A percentile compares a stretch with the other conserved stretches of the same genome.
Evolutionary conservation across 2,329 filamentous ascomycete genomes (phyloP).

Genomic region (Aspergillus sp.): DNA sequence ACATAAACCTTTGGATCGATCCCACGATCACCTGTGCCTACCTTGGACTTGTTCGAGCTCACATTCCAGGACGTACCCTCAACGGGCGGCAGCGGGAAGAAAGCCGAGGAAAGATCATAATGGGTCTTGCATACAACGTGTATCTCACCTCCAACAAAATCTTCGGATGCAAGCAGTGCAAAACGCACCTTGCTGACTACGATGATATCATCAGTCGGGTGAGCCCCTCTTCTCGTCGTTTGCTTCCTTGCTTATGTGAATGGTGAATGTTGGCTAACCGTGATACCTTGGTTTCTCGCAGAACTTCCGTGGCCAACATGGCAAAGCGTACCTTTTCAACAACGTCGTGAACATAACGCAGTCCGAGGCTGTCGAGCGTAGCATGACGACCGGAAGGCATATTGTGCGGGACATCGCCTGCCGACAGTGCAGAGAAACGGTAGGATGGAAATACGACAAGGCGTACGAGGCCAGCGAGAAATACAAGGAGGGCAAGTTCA

Average conservation of each 20-base stretch:
- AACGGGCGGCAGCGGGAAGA: constrained; percentile 15
- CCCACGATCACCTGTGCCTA: constrained; percentile 1
- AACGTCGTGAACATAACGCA: constrained; percentile 85
- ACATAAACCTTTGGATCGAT: not conserved
- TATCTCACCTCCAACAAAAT: constrained; percentile 85
- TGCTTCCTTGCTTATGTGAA: not conserved
- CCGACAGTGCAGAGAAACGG: constrained; percentile 84
- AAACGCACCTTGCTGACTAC: constrained; percentile 90
- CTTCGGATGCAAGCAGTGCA: constrained; percentile 92
- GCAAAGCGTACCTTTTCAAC: constrained; percentile 96
- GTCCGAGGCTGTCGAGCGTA: constrained; percentile 83
- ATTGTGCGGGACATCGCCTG: constrained; percentile 92
- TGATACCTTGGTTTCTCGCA: constrained; percentile 39
- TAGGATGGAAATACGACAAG: constrained; percentile 99
- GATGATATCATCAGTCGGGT: constrained; percentile 95
- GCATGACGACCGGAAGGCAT: constrained; percentile 96
- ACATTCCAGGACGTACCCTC: constrained; percentile 20
- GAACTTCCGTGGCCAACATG: constrained; percentile 98
- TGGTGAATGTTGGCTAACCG: constrained; percentile 9
- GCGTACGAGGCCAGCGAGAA: constrained; percentile 90
- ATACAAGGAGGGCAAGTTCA: constrained; percentile 99
- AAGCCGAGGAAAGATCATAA: constrained; percentile 41
- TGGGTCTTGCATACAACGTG: constrained; percentile 89
- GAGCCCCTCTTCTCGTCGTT: constrained; percentile 36
- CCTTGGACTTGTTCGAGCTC: constrained; percentile 16